Conservation (phyloP, 163 green algal genomes). For the Scenedesmus sp. region DNA sequence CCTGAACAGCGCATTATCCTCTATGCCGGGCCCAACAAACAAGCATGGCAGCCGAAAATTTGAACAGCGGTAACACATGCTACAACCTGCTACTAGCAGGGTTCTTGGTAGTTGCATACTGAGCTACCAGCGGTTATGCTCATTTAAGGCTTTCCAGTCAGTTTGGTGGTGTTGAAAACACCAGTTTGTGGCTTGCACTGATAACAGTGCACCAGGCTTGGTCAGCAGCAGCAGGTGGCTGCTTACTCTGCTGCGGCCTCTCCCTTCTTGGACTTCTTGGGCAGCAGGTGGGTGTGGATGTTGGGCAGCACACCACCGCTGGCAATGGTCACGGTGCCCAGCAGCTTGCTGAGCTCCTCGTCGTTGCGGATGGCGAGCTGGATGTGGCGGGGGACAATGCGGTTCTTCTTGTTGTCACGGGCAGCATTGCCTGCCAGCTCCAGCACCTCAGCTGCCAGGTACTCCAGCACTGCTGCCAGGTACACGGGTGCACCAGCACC, state of each 20-base stretch:
- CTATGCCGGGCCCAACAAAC: too few species aligned
- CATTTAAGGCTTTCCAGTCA: not conserved
- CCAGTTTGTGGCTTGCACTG: constrained; percentile 8
- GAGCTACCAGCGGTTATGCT: too few species aligned
- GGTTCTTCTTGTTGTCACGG: constrained; percentile 94
- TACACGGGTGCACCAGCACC: constrained; percentile 86
- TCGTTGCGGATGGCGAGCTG: constrained; percentile 96
- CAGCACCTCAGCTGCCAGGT: constrained; percentile 93
- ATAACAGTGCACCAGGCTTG: not conserved
- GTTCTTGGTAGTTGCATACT: too few species aligned
- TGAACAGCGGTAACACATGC: too few species aligned
- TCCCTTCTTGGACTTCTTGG: constrained; percentile 74
- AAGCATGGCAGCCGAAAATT: too few species aligned
- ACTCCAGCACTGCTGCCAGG: constrained; percentile 95
- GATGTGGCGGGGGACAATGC: constrained; percentile 95
- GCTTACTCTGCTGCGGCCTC: constrained; percentile 69
- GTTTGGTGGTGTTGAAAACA: constrained; percentile 36
- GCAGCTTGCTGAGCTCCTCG: constrained; percentile 96
- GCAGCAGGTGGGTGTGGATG: constrained; percentile 91
- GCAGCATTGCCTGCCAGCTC: constrained; percentile 93
- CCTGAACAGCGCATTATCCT: too few species aligned
- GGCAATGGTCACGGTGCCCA: constrained; percentile 92
- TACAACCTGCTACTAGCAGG: too few species aligned
- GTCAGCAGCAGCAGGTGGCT: not conserved
- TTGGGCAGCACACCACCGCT: constrained; percentile 96